Conservation (phyloP, 345 rosid species). For the Lumnitzera littorea region DNA sequence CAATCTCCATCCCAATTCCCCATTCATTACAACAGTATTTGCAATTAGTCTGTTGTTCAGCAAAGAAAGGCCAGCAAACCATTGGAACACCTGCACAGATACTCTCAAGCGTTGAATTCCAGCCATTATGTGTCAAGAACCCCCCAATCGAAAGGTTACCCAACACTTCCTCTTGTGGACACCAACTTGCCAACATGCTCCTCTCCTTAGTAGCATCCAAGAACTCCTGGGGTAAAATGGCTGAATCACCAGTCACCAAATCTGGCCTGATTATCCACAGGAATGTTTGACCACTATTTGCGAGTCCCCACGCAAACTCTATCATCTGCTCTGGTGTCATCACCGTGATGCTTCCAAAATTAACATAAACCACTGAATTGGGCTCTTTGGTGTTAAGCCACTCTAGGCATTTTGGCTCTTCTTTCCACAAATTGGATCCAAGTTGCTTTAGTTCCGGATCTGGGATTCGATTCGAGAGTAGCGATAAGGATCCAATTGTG, state of each 20-base stretch:
- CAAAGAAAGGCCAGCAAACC: slow-evolving; percentile 64
- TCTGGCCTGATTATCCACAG: slow-evolving; percentile 59
- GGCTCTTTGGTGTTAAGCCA: slow-evolving; percentile 41
- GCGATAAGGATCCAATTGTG: slow-evolving; percentile 42
- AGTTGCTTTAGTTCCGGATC: slow-evolving; percentile 13
- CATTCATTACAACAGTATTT: slow-evolving; percentile 33
- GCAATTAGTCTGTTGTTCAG: slow-evolving; percentile 56
- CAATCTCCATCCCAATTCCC: slow-evolving; percentile 62
- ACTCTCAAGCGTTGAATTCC: slow-evolving; percentile 63
- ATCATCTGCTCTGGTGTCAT: slow-evolving; percentile 29
- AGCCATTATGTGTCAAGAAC: slow-evolving; percentile 52
- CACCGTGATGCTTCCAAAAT: slow-evolving; percentile 60
- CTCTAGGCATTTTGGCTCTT: slow-evolving; percentile 34
- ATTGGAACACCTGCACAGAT: slow-evolving; percentile 36
- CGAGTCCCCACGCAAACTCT: slow-evolving; percentile 70
- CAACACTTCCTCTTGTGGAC: slow-evolving; percentile 49
- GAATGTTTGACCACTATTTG: slow-evolving; percentile 38
- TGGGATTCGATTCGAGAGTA: slow-evolving; percentile 15
- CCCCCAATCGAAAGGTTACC: slow-evolving; percentile 44
- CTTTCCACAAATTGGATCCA: slow-evolving; percentile 51
- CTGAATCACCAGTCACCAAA: slow-evolving; percentile 35
- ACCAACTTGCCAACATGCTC: slow-evolving; percentile 40
- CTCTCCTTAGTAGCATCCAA: slow-evolving; percentile 24
- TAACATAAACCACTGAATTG: slow-evolving; percentile 48
- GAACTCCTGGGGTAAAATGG: slow-evolving; percentile 35